Evolutionary conservation across 768 basidiomycete genomes (phyloP).

Genomic region (Hysterangium stoloniferum): DNA sequence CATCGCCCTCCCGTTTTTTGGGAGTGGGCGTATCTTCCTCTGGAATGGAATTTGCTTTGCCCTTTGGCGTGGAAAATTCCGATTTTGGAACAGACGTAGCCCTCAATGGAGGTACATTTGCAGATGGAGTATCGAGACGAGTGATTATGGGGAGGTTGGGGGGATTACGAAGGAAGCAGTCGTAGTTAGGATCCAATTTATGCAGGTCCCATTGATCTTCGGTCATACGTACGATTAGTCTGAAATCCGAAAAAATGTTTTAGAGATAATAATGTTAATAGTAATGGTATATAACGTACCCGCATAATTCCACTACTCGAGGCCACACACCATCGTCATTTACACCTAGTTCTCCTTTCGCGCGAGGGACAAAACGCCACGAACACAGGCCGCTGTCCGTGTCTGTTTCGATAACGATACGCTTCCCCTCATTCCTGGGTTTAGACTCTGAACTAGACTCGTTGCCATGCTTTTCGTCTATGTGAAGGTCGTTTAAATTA

Average conservation of each 20-base stretch:
- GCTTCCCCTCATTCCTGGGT: constrained; percentile 29
- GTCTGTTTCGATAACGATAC: constrained; percentile 64
- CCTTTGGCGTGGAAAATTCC: constrained; percentile 12
- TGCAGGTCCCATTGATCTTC: constrained; percentile 86
- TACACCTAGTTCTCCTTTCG: constrained; percentile 45
- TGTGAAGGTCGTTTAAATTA: neutral
- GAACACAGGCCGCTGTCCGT: constrained; percentile 34
- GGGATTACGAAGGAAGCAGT: constrained; percentile 42
- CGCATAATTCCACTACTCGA: constrained; percentile 54
- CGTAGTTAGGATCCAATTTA: constrained; percentile 71
- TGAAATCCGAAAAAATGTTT: constrained; percentile 33
- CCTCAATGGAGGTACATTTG: no score
- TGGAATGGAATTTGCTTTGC: constrained; percentile 8
- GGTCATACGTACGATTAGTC: constrained; percentile 27
- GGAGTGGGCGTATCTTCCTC: constrained; percentile 19
- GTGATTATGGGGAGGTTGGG: constrained; percentile 23
- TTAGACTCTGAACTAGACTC: no score
- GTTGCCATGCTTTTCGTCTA: neutral
- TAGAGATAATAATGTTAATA: constrained; percentile 13
- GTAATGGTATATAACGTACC: constrained; percentile 37
- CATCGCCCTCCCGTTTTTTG: constrained; percentile 10
- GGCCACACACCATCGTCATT: constrained; percentile 68
- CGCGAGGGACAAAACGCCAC: constrained; percentile 77
- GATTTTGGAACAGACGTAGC: neutral
- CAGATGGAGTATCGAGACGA: constrained; percentile 11